Conservation (phyloP, 305 asterid species). For the Fraxinus latifolia region DNA sequence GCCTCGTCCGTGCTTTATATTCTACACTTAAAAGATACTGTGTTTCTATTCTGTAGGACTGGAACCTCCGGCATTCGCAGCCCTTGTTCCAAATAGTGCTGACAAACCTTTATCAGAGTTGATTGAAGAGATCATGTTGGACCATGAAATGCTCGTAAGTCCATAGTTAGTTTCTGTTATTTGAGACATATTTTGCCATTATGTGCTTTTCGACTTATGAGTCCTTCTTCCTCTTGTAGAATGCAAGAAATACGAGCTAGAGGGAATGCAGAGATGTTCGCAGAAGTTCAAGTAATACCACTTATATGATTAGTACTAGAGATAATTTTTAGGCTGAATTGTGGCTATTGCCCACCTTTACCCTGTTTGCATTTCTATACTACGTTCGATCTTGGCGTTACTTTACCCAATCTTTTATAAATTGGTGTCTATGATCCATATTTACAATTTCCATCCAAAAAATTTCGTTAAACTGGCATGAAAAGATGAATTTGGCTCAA, state of each 20-base stretch:
- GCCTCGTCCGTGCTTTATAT: not conserved
- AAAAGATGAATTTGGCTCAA: not conserved
- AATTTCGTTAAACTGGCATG: not conserved
- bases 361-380: not conserved
- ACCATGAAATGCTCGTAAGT: conserved; percentile 75
- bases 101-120: conserved; percentile 69
- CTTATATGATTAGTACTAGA: not conserved
- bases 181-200: not conserved
- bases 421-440: not conserved
- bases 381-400: not conserved
- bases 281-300: not conserved
- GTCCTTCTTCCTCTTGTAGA: conserved; percentile 20
- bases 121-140: conserved; percentile 84
- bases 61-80: conserved; percentile 70
- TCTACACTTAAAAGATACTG: not conserved
- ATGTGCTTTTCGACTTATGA: conserved; percentile 9
- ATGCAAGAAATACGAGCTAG: conserved; percentile 32
- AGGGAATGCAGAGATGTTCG: not conserved
- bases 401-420: not conserved
- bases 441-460: not conserved
- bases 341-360: not conserved
- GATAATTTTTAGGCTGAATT: not conserved
- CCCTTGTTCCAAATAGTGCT: conserved; percentile 75
- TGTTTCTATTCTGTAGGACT: conserved; percentile 36
- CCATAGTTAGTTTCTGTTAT: not conserved